Base-by-base conservation (phyloP, 306 rosid species). In the Fragaria iinumae region DNA sequence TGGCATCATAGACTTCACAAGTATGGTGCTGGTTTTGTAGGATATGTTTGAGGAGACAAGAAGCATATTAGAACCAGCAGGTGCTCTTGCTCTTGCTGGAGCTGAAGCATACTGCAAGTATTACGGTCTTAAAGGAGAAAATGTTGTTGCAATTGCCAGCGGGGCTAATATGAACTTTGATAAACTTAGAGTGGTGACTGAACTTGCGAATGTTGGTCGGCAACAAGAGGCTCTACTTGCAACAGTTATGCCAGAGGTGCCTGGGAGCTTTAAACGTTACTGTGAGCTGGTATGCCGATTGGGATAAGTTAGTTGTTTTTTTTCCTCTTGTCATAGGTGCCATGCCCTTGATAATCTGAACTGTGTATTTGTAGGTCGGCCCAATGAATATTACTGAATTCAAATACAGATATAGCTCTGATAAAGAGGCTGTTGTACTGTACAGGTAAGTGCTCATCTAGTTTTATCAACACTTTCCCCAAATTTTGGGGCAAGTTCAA, bases 161-260 rank as follows among this genome's bases (percentile, higher is more conserved):
- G 99, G 99, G 68, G 98, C 99, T 68, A 96, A 96, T 91, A 92
- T 96, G 98, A 96, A 96, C 80, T 96, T 96, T 59, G 98, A 96
- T 84, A 96, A 91, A 76, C 85, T 96, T 77, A 86, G 96, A 77
- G 77, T 87, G 69, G 97, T 96, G 78, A 89, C 99, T 80, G 98
- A 96, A 73, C 97, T 91, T 27, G 97, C 98, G 48, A 96, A 96
- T 77, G 96, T 96, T 84, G 99, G 99, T 82, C 87, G 96, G 53
- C 87, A 89, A 84, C 93, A 89, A 83, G 99, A 91, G 90, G 97
- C 97, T n/a, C 83, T 92, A 72, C 89, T 96, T 34, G 90, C 90
- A 68, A 92, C 98, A 66, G 75, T 82, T 53, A 1, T 92, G 86
- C 96, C 93, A 0, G 98, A 96, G 90, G 85, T 81, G 87, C 93